Evolutionary conservation across 2,329 filamentous ascomycete genomes (phyloP).

Genomic region (Emmonsiellopsis sp.): DNA sequence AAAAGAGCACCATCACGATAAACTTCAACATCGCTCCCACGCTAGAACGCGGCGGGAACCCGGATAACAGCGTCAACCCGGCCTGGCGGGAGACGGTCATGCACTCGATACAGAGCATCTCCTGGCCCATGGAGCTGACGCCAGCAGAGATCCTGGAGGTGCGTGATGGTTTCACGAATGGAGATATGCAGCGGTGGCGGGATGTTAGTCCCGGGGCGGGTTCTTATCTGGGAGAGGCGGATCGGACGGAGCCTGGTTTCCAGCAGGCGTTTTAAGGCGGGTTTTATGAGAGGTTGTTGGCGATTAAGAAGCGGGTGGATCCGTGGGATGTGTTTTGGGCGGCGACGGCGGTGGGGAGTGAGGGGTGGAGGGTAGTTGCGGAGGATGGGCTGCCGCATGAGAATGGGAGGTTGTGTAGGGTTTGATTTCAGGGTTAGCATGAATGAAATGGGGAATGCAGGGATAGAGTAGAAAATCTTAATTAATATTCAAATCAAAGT

Average conservation of each 20-base stretch:
- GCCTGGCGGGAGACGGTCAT: not conserved
- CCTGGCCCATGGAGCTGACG: conserved; percentile 3
- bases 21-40: not conserved
- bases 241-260: conserved; percentile 28
- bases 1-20: not conserved
- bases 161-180: conserved; percentile 18
- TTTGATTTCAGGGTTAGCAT: not conserved
- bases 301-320: conserved; percentile 34
- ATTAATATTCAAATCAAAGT: no score
- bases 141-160: conserved; percentile 13
- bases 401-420: not conserved
- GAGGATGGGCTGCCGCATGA: not conserved
- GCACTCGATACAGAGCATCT: not conserved
- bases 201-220: conserved; percentile 17
- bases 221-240: conserved; percentile 5
- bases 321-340: conserved; percentile 38
- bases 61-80: conserved; percentile 1
- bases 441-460: no score
- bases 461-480: no score
- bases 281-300: conserved; percentile 26
- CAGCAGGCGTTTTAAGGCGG: conserved; percentile 32
- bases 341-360: conserved; percentile 41
- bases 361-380: conserved; percentile 16
- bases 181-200: conserved; percentile 22
- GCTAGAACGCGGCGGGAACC: conserved; percentile 9